Conservation (phyloP, 257 asterid genomes). For the Fraxinus excelsior region DNA sequence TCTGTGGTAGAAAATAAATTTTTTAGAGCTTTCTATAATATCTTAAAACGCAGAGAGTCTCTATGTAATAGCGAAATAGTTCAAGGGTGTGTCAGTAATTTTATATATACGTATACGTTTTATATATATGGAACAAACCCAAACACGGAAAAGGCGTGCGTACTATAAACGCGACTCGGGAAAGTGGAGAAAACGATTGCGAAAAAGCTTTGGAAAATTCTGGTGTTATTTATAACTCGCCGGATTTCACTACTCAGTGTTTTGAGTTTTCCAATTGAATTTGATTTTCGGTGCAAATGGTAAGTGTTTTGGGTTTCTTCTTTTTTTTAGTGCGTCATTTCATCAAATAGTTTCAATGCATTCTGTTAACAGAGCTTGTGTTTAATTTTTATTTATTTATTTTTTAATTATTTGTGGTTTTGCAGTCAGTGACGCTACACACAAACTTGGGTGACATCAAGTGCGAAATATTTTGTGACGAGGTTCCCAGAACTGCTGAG, state of each 20-base stretch:
- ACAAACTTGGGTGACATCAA: slow-evolving; percentile 95
- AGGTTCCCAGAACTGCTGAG: slow-evolving; percentile 90
- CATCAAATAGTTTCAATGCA: slow-evolving; percentile 22
- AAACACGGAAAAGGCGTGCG: not conserved
- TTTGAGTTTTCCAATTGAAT: not conserved
- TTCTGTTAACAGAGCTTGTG: not conserved
- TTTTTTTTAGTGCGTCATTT: slow-evolving; percentile 26
- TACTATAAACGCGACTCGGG: not conserved
- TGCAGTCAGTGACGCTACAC: slow-evolving; percentile 90
- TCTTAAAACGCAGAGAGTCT: too few species aligned
- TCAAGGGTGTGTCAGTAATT: too few species aligned
- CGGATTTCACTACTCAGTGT: not conserved
- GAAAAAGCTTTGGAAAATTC: not conserved
- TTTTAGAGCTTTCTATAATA: too few species aligned
- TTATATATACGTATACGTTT: too few species aligned
- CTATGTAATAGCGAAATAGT: too few species aligned
- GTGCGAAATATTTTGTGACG: slow-evolving; percentile 97
- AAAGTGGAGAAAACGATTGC: not conserved
- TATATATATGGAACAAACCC: too few species aligned
- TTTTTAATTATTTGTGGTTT: slow-evolving; percentile 8
- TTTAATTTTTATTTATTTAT: not conserved
- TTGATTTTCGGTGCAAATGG: slow-evolving; percentile 25
- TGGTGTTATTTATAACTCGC: not conserved
- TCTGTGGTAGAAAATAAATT: too few species aligned
- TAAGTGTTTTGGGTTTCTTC: not conserved